These are phyloP conservation scores for Fusarium nisikadoi DNA, from an alignment of 2,329 filamentous ascomycete species.

Conservation along the genomic window DNA sequence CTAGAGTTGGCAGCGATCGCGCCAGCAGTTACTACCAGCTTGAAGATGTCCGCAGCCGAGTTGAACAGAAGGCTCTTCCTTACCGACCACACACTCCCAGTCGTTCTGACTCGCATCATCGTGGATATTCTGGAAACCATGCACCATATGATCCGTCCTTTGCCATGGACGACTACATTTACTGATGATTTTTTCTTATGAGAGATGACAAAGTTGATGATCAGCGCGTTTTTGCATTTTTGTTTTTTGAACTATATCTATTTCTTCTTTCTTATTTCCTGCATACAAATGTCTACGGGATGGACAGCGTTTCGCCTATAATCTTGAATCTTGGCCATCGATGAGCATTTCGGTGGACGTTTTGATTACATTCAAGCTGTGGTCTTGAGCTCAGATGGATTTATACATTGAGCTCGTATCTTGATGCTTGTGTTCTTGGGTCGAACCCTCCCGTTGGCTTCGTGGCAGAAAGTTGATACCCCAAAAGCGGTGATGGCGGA, in stretches of 20 bases:
- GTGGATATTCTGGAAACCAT: conserved; percentile 47
- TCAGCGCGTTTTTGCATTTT: conserved; percentile 37
- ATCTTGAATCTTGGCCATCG: conserved; percentile 30
- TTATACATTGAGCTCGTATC: conserved; percentile 40
- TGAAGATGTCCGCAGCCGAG: conserved; percentile 59
- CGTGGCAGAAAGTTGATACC: conserved; percentile 52
- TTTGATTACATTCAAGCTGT: conserved; percentile 10
- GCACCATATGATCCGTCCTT: conserved; percentile 48
- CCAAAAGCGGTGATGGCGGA: conserved; percentile 45
- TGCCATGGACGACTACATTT: conserved; percentile 44
- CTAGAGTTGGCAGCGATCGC: conserved; percentile 62
- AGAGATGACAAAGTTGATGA: conserved; percentile 47
- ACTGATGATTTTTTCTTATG: conserved; percentile 45
- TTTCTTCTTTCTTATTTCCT: conserved; percentile 33
- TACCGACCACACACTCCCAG: conserved; percentile 60
- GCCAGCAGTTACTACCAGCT: conserved; percentile 60
- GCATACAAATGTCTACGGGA: conserved; percentile 15
- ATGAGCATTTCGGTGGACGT: conserved; percentile 19
- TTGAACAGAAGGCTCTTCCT: conserved; percentile 56
- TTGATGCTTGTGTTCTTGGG: conserved; percentile 41
- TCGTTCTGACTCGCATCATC: conserved; percentile 58
- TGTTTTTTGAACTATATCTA: conserved; percentile 26
- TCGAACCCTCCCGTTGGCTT: conserved; percentile 41
- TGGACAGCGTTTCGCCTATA: conserved; percentile 14
- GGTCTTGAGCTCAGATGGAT: conserved; percentile 31